Conservation (phyloP, 805 yeast genomes). For the Wickerhamiella vanderwaltii region DNA sequence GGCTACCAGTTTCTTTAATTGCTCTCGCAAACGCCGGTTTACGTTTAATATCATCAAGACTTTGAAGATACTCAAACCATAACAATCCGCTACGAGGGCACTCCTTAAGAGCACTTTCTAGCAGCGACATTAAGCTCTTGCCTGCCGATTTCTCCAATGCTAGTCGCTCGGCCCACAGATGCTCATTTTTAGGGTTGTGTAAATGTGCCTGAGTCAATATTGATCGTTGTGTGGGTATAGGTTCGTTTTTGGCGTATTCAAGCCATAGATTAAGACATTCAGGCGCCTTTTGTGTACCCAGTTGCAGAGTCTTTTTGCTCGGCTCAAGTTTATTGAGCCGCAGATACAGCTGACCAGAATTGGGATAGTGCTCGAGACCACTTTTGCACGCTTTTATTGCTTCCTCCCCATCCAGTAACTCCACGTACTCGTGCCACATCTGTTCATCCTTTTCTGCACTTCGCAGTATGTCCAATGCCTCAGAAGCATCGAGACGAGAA, state of each 20-base stretch:
- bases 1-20: slow-evolving; percentile 49
- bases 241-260: background rate
- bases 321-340: background rate
- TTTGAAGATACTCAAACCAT: slow-evolving; percentile 51
- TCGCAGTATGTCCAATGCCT: background rate
- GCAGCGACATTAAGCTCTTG: slow-evolving; percentile 37
- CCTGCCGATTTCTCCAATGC: slow-evolving; percentile 42
- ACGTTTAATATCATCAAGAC: slow-evolving; percentile 35
- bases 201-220: slow-evolving; percentile 23
- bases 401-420: background rate
- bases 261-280: slow-evolving; percentile 2
- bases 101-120: slow-evolving; percentile 46
- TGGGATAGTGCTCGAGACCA: background rate
- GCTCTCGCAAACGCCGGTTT: slow-evolving; percentile 59
- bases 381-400: background rate
- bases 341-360: background rate
- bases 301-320: background rate
- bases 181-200: slow-evolving; percentile 35
- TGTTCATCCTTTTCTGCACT: background rate
- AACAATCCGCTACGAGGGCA: slow-evolving; percentile 48
- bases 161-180: slow-evolving; percentile 48
- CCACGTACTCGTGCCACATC: background rate
- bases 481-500: background rate
- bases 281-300: background rate
- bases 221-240: background rate